Conservation (phyloP, 768 basidiomycete genomes). For the Amylocystis lapponica region DNA sequence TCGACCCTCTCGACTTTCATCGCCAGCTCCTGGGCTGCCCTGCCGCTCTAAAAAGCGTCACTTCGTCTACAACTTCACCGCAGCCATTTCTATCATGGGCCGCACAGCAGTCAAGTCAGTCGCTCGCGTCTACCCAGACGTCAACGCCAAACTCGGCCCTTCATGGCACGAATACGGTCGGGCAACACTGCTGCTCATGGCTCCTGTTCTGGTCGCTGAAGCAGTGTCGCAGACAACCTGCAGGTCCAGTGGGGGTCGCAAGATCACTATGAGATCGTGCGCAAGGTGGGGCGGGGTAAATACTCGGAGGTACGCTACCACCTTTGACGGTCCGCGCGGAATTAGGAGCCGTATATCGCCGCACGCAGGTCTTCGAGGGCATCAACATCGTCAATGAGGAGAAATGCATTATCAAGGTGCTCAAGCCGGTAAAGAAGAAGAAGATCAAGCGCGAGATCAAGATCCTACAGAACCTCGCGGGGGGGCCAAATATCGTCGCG, state of each 20-base stretch:
- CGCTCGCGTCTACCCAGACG: slow-evolving; percentile 82
- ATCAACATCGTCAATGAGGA: slow-evolving; percentile 86
- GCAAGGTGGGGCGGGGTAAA: slow-evolving; percentile 94
- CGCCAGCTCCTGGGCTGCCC: too few relatives aligned
- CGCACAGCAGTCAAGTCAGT: slow-evolving; percentile 72
- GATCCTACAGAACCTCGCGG: slow-evolving; percentile 93
- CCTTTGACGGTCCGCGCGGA: background rate
- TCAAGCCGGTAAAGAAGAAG: slow-evolving; percentile 99
- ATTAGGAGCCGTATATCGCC: background rate
- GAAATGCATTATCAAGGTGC: slow-evolving; percentile 97
- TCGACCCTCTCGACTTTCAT: too few relatives aligned
- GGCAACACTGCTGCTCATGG: slow-evolving; percentile 15
- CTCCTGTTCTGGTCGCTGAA: background rate
- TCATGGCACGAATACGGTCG: slow-evolving; percentile 96
- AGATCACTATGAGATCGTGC: slow-evolving; percentile 96
- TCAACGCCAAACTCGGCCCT: slow-evolving; percentile 81
- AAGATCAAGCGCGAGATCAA: slow-evolving; percentile 99
- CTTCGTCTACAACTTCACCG: too few relatives aligned
- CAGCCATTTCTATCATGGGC: slow-evolving; percentile 61
- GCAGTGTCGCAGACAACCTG: slow-evolving; percentile 64
- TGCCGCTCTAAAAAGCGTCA: too few relatives aligned
- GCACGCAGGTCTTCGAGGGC: slow-evolving; percentile 79
- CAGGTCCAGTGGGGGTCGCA: slow-evolving; percentile 98
- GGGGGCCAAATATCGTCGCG: slow-evolving; percentile 91
- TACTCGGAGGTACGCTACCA: slow-evolving; percentile 74